Percentiles rank a stretch among this genome's conserved stretches.
Conservation (phyloP, 1,284 basidiomycete genomes). For the Apiotrichum montevideense region DNA sequence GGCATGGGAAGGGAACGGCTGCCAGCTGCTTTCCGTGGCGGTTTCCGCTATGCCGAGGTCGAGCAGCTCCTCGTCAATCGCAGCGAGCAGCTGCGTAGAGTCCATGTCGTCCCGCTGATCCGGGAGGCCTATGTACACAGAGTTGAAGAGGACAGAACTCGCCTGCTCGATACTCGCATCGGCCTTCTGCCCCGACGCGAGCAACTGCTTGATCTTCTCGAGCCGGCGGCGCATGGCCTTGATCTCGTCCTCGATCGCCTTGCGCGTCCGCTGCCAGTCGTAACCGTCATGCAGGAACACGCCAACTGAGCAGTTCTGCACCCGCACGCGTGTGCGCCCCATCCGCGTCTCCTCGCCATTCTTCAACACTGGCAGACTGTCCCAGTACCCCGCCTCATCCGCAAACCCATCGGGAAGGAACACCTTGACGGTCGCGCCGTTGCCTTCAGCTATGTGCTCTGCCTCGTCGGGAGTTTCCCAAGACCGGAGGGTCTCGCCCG, state of each 20-base stretch:
- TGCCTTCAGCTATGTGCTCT: conserved; percentile 80
- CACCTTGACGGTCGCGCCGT: conserved; percentile 83
- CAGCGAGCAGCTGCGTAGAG: conserved; percentile 68
- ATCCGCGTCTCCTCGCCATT: conserved; percentile 38
- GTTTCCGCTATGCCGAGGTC: conserved; percentile 64
- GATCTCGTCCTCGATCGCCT: conserved; percentile 78
- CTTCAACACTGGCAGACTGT: conserved; percentile 50
- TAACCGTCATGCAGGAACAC: conserved; percentile 83
- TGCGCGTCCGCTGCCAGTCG: conserved; percentile 83
- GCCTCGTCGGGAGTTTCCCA: conserved; percentile 46
- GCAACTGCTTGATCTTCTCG: conserved; percentile 84
- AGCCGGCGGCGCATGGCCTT: conserved; percentile 79
- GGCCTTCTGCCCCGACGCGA: conserved; percentile 84
- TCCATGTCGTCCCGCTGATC: conserved; percentile 64
- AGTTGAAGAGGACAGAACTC: conserved; percentile 70
- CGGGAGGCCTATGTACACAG: conserved; percentile 78
- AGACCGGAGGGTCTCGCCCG: conserved; percentile 47
- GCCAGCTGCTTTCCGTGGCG: conserved; percentile 74
- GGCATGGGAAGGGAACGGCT: conserved; percentile 58
- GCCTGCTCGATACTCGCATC: conserved; percentile 72
- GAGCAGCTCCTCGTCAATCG: conserved; percentile 78
- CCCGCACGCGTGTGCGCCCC: conserved; percentile 47
- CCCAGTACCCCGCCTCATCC: conserved; percentile 66
- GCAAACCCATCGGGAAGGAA: conserved; percentile 56
- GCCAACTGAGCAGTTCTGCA: conserved; percentile 59